Evolutionary conservation across 257 asterid genomes (phyloP).

Genomic region (Craterostigma plantagineum): DNA sequence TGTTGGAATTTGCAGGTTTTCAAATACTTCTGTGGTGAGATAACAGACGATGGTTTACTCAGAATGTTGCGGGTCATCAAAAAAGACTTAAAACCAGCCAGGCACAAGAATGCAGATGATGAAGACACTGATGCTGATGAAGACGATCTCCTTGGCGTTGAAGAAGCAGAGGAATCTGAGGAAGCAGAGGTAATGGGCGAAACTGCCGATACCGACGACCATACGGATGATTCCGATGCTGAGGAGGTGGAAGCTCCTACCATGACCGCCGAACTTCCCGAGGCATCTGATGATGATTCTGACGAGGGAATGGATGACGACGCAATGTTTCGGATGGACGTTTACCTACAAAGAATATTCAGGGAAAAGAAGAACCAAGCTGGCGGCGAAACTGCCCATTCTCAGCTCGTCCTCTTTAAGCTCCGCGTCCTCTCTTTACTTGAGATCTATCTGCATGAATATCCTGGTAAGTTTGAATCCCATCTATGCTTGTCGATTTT

Average conservation of each 20-base stretch:
- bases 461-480: constrained; percentile 64
- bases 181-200: constrained; percentile 58
- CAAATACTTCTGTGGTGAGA: constrained; percentile 46
- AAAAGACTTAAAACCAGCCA: constrained; percentile 80
- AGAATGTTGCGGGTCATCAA: constrained; percentile 79
- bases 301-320: constrained; percentile 95
- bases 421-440: constrained; percentile 87
- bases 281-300: constrained; percentile 64
- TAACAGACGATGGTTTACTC: constrained; percentile 67
- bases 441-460: constrained; percentile 85
- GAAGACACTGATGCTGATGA: constrained; percentile 55
- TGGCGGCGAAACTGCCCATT: constrained; percentile 89
- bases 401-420: constrained; percentile 92
- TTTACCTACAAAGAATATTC: constrained; percentile 44
- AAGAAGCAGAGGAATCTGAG: constrained; percentile 75
- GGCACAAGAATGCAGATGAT: constrained; percentile 52
- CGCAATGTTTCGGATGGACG: constrained; percentile 84
- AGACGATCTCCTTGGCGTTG: constrained; percentile 79
- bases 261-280: constrained; percentile 32
- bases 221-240: constrained; percentile 65
- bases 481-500: background rate
- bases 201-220: constrained; percentile 62
- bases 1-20: constrained; percentile 38
- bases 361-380: constrained; percentile 66
- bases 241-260: constrained; percentile 32